Evolutionary conservation across 345 rosid species (phyloP), one percentile per base, ranked within the genome.

Genomic region (Lepidium didymum): DNA sequence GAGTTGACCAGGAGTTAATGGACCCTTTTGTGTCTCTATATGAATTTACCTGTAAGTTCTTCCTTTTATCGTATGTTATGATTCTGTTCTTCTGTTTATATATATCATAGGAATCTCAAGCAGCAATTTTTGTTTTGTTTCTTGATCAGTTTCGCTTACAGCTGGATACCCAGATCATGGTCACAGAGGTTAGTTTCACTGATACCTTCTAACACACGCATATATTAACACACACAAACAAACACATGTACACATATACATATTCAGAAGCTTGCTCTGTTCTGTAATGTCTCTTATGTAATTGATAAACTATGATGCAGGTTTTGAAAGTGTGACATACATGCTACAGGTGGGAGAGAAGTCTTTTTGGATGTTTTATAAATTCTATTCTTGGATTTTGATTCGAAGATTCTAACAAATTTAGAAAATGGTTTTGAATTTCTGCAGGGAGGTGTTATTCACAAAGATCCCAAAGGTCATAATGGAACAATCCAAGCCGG

Each of bases 161-260:
- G 92, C 95, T 80, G 99, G 99, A 73, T 94, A 86, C 64, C 95
- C 99, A 27, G 84, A 94, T 73, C 99, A 94, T 81, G 96, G 96
- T 3, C 99, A 94, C 49, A 82, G 99, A 91, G 99, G 99, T 69
- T 8, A 29, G 4, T 57, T 11, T 18, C 65, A 36, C 6, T 4
- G 1, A 19, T 31, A 58, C 8, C 44, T 36, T 57, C 36, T 38
- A 49, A 11, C 29, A 56, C 29, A 64, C 59, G 5, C 50, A 34
- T 11, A 71, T 7, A 62, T 6, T n/a, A n/a, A 68, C 18, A 46
- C 4, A 36, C 13, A n/a, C n/a, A n/a, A n/a, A n/a, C n/a, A n/a
- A n/a, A n/a, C n/a, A n/a, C n/a, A n/a, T n/a, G n/a, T n/a, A n/a
- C n/a, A 56, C 10, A 27, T 18, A 18, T 8, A 56, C 5, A 12